Evolutionary conservation across 2,329 filamentous ascomycete genomes (phyloP).

Genomic region (Diaporthe citrichinensis): DNA sequence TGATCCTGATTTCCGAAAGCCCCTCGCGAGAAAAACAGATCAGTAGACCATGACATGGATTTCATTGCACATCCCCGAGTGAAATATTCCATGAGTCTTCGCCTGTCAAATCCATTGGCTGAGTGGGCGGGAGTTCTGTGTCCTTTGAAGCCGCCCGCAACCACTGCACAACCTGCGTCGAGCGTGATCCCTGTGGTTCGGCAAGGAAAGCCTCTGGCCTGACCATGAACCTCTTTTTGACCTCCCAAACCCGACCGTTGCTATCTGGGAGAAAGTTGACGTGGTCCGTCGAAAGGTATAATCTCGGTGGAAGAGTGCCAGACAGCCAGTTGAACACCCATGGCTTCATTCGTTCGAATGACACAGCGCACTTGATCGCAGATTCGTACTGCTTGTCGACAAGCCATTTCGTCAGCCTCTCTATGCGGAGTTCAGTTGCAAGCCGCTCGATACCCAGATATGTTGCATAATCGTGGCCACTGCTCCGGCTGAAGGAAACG

Average conservation of each 20-base stretch:
- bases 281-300: background rate
- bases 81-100: background rate
- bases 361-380: background rate
- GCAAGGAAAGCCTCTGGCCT: background rate
- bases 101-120: background rate
- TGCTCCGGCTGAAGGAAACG: background rate
- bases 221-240: background rate
- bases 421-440: background rate
- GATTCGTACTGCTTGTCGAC: background rate
- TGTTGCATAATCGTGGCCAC: background rate
- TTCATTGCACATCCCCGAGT: background rate
- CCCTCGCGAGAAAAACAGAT: too few species aligned
- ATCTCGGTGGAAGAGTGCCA: background rate
- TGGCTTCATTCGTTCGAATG: background rate
- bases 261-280: background rate
- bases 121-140: background rate
- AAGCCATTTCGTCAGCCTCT: background rate
- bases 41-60: background rate
- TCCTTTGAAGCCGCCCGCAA: background rate
- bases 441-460: background rate
- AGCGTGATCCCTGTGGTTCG: background rate
- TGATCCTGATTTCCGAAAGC: too few species aligned
- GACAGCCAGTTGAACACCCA: too few species aligned
- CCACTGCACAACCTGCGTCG: background rate
- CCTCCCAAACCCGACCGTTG: background rate